These are phyloP conservation scores for Rhizoclosmatium hyalinum DNA, from an alignment of 371 early-diverging fungal genomes.

Conservation along the genomic window DNA sequence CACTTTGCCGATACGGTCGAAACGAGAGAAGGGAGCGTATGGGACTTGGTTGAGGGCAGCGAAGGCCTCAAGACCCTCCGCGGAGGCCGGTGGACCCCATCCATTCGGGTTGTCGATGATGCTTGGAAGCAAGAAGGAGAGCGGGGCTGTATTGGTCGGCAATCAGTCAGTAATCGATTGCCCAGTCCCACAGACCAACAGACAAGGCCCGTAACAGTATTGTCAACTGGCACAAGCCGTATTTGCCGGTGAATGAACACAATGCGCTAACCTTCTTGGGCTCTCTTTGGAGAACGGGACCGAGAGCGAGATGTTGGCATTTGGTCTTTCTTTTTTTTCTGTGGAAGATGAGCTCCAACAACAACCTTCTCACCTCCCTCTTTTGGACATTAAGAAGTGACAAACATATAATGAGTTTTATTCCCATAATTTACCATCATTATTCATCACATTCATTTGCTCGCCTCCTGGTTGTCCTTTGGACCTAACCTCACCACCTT, in stretches of 20 bases:
- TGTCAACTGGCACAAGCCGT: too few species aligned
- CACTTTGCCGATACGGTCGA: conserved; percentile 91
- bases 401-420: too few species aligned
- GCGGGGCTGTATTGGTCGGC: background rate
- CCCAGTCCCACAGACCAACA: background rate
- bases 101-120: conserved; percentile 50
- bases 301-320: background rate
- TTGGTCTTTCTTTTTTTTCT: too few species aligned
- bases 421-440: too few species aligned
- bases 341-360: too few species aligned
- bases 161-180: background rate
- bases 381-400: background rate
- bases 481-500: conserved; percentile 67
- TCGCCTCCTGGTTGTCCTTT: conserved; percentile 10
- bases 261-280: too few species aligned
- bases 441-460: background rate
- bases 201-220: too few species aligned
- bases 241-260: too few species aligned
- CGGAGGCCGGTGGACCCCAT: conserved; percentile 51
- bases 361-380: background rate
- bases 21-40: conserved; percentile 94
- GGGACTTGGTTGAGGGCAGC: conserved; percentile 65
- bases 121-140: conserved; percentile 46
- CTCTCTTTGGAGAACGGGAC: too few species aligned
- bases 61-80: conserved; percentile 29